Evolutionary conservation across 2,329 filamentous ascomycete species (phyloP).

Genomic region (Hypoxylon sp.): DNA sequence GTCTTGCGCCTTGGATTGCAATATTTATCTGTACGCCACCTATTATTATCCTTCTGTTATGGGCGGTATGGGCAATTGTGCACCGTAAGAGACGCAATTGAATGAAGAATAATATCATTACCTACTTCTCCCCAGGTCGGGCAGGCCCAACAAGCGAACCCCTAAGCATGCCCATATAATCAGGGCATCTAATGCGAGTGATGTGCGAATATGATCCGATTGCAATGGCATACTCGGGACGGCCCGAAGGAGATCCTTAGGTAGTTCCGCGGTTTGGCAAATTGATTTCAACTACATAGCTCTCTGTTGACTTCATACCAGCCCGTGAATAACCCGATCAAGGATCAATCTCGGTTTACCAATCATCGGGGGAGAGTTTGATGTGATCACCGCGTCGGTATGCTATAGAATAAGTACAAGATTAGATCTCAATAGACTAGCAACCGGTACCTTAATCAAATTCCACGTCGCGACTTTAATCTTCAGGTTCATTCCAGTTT

Average conservation of each 20-base stretch:
- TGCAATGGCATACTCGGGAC: background rate
- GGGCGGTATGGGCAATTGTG: conserved; percentile 23
- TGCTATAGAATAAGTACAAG: conserved; percentile 5
- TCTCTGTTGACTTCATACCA: conserved; percentile 20
- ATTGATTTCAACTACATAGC: background rate
- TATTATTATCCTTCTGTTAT: conserved; percentile 24
- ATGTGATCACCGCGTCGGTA: conserved; percentile 11
- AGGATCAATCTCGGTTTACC: conserved; percentile 4
- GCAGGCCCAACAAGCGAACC: background rate
- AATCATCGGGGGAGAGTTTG: background rate
- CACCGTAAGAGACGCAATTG: conserved; percentile 1
- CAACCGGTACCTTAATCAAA: conserved; percentile 18
- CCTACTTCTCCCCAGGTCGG: background rate
- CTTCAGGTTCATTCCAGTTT: conserved; percentile 13
- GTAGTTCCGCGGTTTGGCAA: background rate
- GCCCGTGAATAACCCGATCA: background rate
- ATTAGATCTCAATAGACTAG: conserved; percentile 16
- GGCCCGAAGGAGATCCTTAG: background rate
- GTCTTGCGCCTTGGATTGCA: conserved; percentile 35
- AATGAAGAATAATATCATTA: background rate
- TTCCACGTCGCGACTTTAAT: conserved; percentile 24
- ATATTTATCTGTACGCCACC: conserved; percentile 19
- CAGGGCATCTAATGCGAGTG: background rate
- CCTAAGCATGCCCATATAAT: background rate
- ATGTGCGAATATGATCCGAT: background rate